These are phyloP conservation scores for Echinosphaeria canescens DNA, from an alignment of 2,329 filamentous ascomycete genomes.

Conservation along the genomic window DNA sequence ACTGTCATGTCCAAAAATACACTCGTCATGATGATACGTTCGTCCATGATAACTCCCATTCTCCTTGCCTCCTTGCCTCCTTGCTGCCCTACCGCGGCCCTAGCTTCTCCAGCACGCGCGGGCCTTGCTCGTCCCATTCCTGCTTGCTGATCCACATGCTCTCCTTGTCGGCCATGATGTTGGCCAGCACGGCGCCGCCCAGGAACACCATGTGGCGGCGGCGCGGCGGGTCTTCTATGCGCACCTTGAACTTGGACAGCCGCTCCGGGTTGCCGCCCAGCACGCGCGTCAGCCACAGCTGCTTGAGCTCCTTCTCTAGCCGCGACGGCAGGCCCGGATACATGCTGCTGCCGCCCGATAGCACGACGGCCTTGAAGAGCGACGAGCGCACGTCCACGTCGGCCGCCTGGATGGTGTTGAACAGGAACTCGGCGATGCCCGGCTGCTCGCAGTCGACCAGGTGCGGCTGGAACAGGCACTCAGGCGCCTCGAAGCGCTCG, in stretches of 20 bases:
- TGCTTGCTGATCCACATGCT: constrained; percentile 97
- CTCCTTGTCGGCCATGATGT: constrained; percentile 98
- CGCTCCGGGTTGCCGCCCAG: constrained; percentile 82
- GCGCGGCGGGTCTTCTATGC: constrained; percentile 93
- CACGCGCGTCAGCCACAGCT: constrained; percentile 89
- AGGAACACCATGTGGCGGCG: constrained; percentile 97
- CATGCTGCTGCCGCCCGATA: constrained; percentile 96
- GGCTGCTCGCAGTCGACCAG: constrained; percentile 95
- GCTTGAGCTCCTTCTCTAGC: constrained; percentile 96
- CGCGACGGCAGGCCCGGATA: constrained; percentile 89
- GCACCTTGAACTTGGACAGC: constrained; percentile 96
- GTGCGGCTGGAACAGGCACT: constrained; percentile 97
- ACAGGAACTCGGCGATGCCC: constrained; percentile 89
- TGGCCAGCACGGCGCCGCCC: constrained; percentile 86
- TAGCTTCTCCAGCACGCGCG: constrained; percentile 72
- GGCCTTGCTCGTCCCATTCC: constrained; percentile 90
- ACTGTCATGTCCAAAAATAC: too few species aligned
- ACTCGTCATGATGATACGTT: too few species aligned
- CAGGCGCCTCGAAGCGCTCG: constrained; percentile 93
- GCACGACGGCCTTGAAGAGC: constrained; percentile 90
- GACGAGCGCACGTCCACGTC: constrained; percentile 89
- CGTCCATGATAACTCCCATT: constrained; percentile 1
- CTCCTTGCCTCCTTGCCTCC: too few species aligned
- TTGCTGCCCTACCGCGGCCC: constrained; percentile 53
- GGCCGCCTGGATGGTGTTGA: constrained; percentile 94